Conservation (phyloP, 441 rosid species). For the Arabidopsis lyrata region DNA sequence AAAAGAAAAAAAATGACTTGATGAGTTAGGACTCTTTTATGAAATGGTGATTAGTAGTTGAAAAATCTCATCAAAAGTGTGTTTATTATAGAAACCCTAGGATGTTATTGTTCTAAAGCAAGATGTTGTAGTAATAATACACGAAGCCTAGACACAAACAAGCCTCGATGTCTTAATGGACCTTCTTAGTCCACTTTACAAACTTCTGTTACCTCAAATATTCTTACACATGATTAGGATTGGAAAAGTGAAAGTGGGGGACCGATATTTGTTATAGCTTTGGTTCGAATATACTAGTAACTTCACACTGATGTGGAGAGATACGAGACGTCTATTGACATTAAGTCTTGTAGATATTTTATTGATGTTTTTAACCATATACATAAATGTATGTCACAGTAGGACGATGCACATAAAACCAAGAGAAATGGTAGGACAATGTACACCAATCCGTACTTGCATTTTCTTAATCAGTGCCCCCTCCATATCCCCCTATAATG, state of each 20-base stretch:
- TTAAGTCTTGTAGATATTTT: constrained; percentile 31
- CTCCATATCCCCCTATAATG: constrained; percentile 17
- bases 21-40: not conserved
- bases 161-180: constrained; percentile 16
- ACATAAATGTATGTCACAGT: constrained; percentile 7
- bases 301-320: constrained; percentile 31
- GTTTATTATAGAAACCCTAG: not conserved
- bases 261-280: constrained; percentile 1
- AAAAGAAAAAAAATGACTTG: not conserved
- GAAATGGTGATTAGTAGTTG: not conserved
- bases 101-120: not conserved
- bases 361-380: constrained; percentile 8
- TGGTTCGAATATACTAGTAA: constrained; percentile 4
- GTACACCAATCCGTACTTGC: constrained; percentile 43
- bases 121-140: constrained; percentile 4
- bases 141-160: constrained; percentile 25
- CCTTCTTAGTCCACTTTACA: constrained; percentile 9
- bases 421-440: constrained; percentile 36
- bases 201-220: constrained; percentile 18
- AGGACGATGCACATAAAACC: constrained; percentile 16
- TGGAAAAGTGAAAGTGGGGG: constrained; percentile 16
- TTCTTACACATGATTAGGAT: constrained; percentile 22
- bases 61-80: not conserved
- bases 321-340: constrained; percentile 31
- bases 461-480: constrained; percentile 40